Base-by-base conservation (phyloP, 1,284 basidiomycete genomes). In the Meripilus lineatus region DNA sequence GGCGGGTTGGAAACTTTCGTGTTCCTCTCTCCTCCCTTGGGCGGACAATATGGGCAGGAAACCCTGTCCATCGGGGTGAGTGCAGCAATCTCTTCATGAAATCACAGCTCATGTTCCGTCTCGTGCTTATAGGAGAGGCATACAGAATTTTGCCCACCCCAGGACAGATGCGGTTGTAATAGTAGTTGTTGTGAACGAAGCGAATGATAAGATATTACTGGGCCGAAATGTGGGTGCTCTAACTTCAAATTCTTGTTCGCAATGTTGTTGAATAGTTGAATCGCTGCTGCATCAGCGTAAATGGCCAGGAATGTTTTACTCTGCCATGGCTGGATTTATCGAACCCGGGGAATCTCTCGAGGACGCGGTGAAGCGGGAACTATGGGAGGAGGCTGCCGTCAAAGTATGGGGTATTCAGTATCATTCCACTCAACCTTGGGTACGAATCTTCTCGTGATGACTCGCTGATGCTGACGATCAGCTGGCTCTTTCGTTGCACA, bases 261-360 rank as follows among this genome's bases (percentile, higher is more conserved):
- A 15, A 24, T 21, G n/a, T n/a, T n/a, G n/a, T 20, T 23, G 5
- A 3, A 4, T 20, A 21, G 25, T 15, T 46, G 28, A 32, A 17
- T 11, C 42, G 23, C n/a, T 28, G 22, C 11, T 14, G 32, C 13
- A 2, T 10, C 38, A 42, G 32, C 32, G 42, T 66, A 79, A 74
- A 54, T 88, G 80, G 61, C 82, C 83, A 1, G 67, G 66, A 0
- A 79, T 71, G 35, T 86, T 89, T 64, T 95, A 92, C 65, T 93
- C 90, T 4, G 89, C 90, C 40, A 67, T 95, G 17, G 91, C 92
- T 1, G 93, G 93, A 1, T 96, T 95, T 59, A 80, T 92, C 44
- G 93, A 96, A 62, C 89, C 92, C 2, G 93, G 88, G n/a, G 93
- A 96, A 65, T 82, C 86, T 0, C 88, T 98, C 51, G 95, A 99